Conservation (phyloP, 2,329 filamentous ascomycete genomes). For the Alternaria sp. region DNA sequence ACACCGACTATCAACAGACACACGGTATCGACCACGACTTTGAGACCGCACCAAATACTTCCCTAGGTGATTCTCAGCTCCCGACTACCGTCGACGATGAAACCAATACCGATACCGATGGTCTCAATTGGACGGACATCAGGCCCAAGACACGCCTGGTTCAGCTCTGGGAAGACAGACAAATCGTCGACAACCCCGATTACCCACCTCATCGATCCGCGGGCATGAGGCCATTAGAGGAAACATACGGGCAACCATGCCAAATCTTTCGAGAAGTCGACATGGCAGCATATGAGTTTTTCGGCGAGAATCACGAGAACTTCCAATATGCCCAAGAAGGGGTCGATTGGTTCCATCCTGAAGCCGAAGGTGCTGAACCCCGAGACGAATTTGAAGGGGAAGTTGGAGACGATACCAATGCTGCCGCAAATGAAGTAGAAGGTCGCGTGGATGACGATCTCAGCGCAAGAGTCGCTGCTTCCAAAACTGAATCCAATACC, state of each 20-base stretch:
- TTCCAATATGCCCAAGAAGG: not conserved
- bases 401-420: not conserved
- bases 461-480: not conserved
- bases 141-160: not conserved
- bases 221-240: not conserved
- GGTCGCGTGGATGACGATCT: not conserved
- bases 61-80: too few relatives aligned
- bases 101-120: too few relatives aligned
- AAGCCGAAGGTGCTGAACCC: not conserved
- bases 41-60: too few relatives aligned
- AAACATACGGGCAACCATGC: too few relatives aligned
- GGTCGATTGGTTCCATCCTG: not conserved
- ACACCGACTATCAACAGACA: not conserved
- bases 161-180: not conserved
- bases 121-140: too few relatives aligned
- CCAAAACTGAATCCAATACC: not conserved
- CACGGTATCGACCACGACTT: too few relatives aligned
- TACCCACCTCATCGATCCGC: not conserved
- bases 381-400: not conserved
- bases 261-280: not conserved
- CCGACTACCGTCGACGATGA: too few relatives aligned
- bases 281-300: not conserved
- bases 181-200: not conserved
- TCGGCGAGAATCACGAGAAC: not conserved
- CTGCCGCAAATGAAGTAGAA: not conserved